These are phyloP conservation scores for Penicillium sp. DNA, from an alignment of 2,329 filamentous ascomycete genomes.

Conservation along the genomic window DNA sequence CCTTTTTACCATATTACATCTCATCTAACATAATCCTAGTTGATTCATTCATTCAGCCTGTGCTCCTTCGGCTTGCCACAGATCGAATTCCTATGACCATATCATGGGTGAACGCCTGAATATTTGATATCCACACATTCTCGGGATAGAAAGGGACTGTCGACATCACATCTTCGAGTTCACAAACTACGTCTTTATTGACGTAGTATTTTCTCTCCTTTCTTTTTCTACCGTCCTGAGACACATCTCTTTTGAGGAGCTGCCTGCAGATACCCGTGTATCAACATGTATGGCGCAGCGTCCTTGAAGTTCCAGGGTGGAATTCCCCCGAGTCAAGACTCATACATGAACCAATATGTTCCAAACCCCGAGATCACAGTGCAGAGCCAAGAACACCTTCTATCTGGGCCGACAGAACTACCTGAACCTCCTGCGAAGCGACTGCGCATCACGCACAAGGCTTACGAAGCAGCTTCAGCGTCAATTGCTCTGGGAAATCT, in stretches of 20 bases:
- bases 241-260: background rate
- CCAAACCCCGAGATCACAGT: constrained; percentile 1
- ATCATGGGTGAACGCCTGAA: constrained; percentile 22
- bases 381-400: background rate
- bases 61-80: constrained; percentile 3
- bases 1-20: background rate
- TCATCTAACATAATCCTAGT: constrained; percentile 1
- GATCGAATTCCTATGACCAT: constrained; percentile 16
- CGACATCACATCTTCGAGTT: background rate
- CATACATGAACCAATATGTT: constrained; percentile 14
- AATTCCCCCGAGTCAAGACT: constrained; percentile 6
- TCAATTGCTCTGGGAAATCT: background rate
- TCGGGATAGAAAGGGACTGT: background rate
- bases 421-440: constrained; percentile 20
- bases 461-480: background rate
- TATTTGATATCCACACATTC: constrained; percentile 19
- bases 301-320: constrained; percentile 17
- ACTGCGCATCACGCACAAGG: constrained; percentile 12
- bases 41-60: constrained; percentile 1
- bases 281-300: constrained; percentile 25
- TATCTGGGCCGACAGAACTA: background rate
- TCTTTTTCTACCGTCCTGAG: background rate
- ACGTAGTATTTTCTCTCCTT: background rate
- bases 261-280: constrained; percentile 5
- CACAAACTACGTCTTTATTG: background rate